Base-by-base conservation (phyloP, 2,329 filamentous ascomycete species). In the Talaromyces sp. region DNA sequence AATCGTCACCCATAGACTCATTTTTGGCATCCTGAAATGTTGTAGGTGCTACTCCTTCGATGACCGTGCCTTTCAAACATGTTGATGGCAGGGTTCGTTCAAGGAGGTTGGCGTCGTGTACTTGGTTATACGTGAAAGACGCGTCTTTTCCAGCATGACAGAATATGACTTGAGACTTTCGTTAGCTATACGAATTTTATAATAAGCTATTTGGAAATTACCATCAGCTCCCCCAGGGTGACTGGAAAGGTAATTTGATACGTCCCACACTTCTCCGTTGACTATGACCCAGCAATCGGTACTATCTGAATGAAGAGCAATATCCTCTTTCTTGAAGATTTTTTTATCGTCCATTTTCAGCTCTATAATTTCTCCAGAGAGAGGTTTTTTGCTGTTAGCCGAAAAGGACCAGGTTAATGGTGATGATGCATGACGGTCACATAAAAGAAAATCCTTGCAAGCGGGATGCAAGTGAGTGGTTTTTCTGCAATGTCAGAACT, bases 251-350 rank as follows among this genome's bases (percentile, higher is more conserved):
- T 76, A 77, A 3, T 73, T 74, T 74, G 82, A 84, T 4, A 78
- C 78, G 70, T 85, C 82, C 68, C 84, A 84, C 6, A 84, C 82
- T 54, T 81, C 82, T 2, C 78, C 79, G 62, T 84, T 79, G 2
- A 85, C 77, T 0, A 81, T 80, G 6, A 85, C 74, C 83, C 83
- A 85, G 67, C 82, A 83, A n/a, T 54, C 49, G 15, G 49, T n/a
- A n/a, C 17, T 19, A 54, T 33, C 9, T 19, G 49, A 54, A 54
- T 54, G 49, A 35, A 35, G 27, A 15, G 27, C 17, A 35, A 54
- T 19, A 4, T 35, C 49, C 27, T 33, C 49, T 35, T 25, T 50
- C 22, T 17, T 27, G 22, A 49, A 13, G 10, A 31, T 7, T 10
- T 27, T 50, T 50, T 8, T 3, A 31, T 50, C 25, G 25, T n/a